Evolutionary conservation across 2,329 filamentous ascomycete genomes (phyloP).

Genomic region (Cladophialophora bantiana): DNA sequence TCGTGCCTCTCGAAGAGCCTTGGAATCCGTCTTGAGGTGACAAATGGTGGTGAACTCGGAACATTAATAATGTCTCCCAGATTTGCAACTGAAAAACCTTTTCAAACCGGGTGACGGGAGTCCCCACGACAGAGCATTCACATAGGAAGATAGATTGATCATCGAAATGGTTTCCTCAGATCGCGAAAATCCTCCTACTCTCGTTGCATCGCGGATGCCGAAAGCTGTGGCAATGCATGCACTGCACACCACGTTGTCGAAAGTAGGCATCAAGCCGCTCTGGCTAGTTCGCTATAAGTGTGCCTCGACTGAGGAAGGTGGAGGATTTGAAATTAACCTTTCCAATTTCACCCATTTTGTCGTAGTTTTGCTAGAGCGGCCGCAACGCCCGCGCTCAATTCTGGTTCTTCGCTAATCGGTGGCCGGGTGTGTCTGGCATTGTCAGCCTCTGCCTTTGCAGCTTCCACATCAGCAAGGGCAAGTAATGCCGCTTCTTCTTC

Average conservation of each 20-base stretch:
- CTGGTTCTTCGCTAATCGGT: constrained; percentile 41
- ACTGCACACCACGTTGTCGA: neutral
- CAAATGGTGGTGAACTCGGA: neutral
- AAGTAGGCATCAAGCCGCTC: neutral
- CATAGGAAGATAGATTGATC: neutral
- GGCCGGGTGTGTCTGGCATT: constrained; percentile 27
- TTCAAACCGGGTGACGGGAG: neutral
- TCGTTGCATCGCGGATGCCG: neutral
- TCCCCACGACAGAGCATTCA: neutral
- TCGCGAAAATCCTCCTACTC: neutral
- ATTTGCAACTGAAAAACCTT: neutral
- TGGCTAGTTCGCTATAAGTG: neutral
- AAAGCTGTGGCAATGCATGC: neutral
- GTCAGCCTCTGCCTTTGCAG: constrained; percentile 21
- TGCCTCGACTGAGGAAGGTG: neutral
- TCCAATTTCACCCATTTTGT: constrained; percentile 37
- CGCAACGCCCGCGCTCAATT: constrained; percentile 65
- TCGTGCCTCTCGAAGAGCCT: neutral
- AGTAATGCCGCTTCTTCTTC: constrained; percentile 58
- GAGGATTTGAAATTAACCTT: neutral
- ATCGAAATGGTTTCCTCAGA: neutral
- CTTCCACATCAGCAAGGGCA: constrained; percentile 41
- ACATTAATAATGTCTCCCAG: neutral
- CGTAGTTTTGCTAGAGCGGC: constrained; percentile 65
- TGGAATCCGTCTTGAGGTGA: neutral